These are phyloP conservation scores for Globisporangium orthogonon DNA, from an alignment of 352 stramenopile species.

Conservation along the genomic window DNA sequence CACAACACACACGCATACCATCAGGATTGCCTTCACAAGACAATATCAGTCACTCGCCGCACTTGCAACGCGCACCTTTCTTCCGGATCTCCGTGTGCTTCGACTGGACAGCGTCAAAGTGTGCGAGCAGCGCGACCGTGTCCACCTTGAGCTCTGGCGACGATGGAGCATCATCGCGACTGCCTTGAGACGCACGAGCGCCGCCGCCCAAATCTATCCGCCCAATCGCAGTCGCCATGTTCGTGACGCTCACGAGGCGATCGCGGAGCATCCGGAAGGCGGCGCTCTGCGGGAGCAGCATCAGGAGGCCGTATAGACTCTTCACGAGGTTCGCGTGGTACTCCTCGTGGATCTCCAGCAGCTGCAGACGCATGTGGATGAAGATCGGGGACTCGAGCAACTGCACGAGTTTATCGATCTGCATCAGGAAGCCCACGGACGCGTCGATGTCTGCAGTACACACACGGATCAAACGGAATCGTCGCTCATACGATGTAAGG, in stretches of 20 bases:
- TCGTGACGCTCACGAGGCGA: slow-evolving; percentile 78
- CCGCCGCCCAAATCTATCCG: slow-evolving; percentile 51
- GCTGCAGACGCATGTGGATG: slow-evolving; percentile 96
- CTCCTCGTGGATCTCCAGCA: slow-evolving; percentile 94
- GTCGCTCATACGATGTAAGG: slow-evolving; percentile 33
- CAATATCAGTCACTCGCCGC: background rate
- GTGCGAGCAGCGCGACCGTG: slow-evolving; percentile 43
- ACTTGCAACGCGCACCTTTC: slow-evolving; percentile 54
- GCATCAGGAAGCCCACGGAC: slow-evolving; percentile 98
- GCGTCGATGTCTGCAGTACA: slow-evolving; percentile 92
- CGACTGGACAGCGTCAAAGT: slow-evolving; percentile 70
- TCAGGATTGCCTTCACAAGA: background rate
- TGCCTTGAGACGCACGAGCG: slow-evolving; percentile 17
- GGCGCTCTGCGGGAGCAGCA: slow-evolving; percentile 94
- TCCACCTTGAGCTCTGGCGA: slow-evolving; percentile 27
- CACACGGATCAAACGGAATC: no score
- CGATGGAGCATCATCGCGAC: slow-evolving; percentile 12
- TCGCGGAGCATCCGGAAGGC: slow-evolving; percentile 82
- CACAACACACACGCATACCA: background rate
- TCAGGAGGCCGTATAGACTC: slow-evolving; percentile 96
- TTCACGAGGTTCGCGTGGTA: slow-evolving; percentile 96
- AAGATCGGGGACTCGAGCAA: slow-evolving; percentile 99
- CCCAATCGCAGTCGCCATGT: slow-evolving; percentile 81
- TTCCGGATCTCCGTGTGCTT: slow-evolving; percentile 66
- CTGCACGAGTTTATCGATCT: slow-evolving; percentile 99